Base-by-base conservation (phyloP, 352 stramenopile species). In the Globisporangium camurandrum region DNA sequence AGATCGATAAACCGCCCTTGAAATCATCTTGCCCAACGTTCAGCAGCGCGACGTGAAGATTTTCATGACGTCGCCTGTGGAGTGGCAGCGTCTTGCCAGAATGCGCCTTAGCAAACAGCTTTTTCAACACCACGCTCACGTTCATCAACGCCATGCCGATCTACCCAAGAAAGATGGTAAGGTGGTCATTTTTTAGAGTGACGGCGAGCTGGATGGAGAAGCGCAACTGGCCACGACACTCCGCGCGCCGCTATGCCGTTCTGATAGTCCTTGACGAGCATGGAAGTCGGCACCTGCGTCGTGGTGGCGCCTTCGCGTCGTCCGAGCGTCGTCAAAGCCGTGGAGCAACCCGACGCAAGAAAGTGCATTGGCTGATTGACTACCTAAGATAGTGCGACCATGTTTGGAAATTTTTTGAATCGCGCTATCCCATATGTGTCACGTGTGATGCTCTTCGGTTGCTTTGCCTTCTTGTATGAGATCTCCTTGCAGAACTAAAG, bases 401-500 rank as follows among this genome's bases (percentile, higher is more conserved):
- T 42, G 9, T 42, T n/a, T 10, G 37, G 37, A 10, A 19, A 12
- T n/a, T 22, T 42, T 42, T 42, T n/a, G 37, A 42, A 3, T 23
- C 4, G n/a, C 22, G 37, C 37, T 23, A 42, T 6, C 16, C 16
- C 7, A n/a, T 42, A 42, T 5, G 37, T 42, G 16, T n/a, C 37
- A n/a, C 37, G 37, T 23, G 37, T n/a, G 16, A 61, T 49, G 10
- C 8, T 38, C 33, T 57, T 55, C 14, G 56, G 53, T 16, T 36
- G 45, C 2, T 37, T 53, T 19, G 56, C 61, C 9, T 54, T 16
- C 0, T 36, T 57, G 37, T 49, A 69, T 22, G 57, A 24, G 17
- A 63, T 56, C 0, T 27, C 3, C 7, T 52, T 46, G 37, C 50
- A 59, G 46, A 36, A 63, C 3, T 54, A 53, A 0, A 62, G 24